Evolutionary conservation across 495 filamentous ascomycete genomes (phyloP), one percentile per base, ranked within the genome.

Genomic region (Annulohypoxylon maeteangense): DNA sequence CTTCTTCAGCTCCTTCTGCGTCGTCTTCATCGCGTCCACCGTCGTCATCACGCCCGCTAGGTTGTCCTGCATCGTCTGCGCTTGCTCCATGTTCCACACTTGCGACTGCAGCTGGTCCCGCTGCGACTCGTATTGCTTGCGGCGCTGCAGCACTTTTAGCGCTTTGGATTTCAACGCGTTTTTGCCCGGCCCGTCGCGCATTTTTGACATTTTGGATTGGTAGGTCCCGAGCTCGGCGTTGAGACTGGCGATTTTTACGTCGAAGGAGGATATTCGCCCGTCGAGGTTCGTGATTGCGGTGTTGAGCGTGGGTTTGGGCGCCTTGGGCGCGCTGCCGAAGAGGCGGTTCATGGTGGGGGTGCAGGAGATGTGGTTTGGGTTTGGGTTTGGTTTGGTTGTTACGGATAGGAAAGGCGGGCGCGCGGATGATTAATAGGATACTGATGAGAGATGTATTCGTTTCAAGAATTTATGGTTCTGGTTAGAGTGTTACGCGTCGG

Each of bases 31-130:
- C 18, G 94, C 96, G 78, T 98, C 95, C 14, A 98, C 93, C 0
- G 95, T 98, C 20, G 93, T 95, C 94, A 98, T 97, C 58, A 96
- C 94, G 79, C 98, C 98, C 78, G 97, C 96, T 34, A 99, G 89
- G 74, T 99, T 98, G 80, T 98, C 95, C 82, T 95, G 94, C 96
- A 99, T 98, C 86, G 96, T 97, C 79, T 92, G 92, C 5, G 95
- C 95, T 78, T 98, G 95, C 80, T 98, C 94, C 94, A 99, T 98
- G 83, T 98, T 99, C 95, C 95, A 98, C 11, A 91, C 92, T 79
- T 98, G 95, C 72, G 91, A 88, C 80, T 96, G 93, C 60, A 98
- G 90, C 81, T 99, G 94, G 71, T 98, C 95, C 16, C 94, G 91
- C 83, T 99, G 95, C 8, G 85, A 82, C 80, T 99, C 95, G 87